Conservation (phyloP, 1,284 basidiomycete species). For the Cryptococcus deneoformans region DNA sequence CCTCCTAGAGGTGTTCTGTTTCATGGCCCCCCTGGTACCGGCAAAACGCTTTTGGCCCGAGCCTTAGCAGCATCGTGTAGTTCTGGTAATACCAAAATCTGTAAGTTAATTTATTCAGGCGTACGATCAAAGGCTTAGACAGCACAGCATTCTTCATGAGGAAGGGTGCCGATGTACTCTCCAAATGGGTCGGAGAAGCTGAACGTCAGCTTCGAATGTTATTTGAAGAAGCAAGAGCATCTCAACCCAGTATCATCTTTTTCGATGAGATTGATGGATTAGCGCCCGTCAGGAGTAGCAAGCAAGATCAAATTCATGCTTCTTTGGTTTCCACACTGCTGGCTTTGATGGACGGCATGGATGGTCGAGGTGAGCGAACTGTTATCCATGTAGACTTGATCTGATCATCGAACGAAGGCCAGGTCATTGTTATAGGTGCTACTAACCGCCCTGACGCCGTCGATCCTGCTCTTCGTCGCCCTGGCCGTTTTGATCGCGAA, state of each 20-base stretch:
- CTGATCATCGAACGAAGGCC: conserved; percentile 47
- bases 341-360: conserved; percentile 99
- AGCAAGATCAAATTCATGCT: conserved; percentile 99
- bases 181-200: conserved; percentile 99
- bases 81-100: conserved; percentile 83
- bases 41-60: conserved; percentile 85
- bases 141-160: conserved; percentile 95
- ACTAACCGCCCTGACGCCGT: conserved; percentile 97
- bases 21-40: conserved; percentile 82
- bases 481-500: conserved; percentile 95
- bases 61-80: conserved; percentile 93
- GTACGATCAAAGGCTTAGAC: background rate
- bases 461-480: conserved; percentile 90
- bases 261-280: conserved; percentile 99
- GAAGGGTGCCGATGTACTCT: conserved; percentile 96
- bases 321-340: conserved; percentile 95
- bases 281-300: conserved; percentile 94
- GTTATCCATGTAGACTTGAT: background rate
- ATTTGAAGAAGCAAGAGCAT: conserved; percentile 92
- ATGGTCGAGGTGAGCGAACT: conserved; percentile 65
- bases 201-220: conserved; percentile 92
- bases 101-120: conserved; percentile 53
- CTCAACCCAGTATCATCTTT: conserved; percentile 97
- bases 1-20: conserved; percentile 97
- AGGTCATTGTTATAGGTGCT: conserved; percentile 97